These are phyloP conservation scores for Botryobasidium botryosum DNA, from an alignment of 768 basidiomycete species.

Conservation along the genomic window DNA sequence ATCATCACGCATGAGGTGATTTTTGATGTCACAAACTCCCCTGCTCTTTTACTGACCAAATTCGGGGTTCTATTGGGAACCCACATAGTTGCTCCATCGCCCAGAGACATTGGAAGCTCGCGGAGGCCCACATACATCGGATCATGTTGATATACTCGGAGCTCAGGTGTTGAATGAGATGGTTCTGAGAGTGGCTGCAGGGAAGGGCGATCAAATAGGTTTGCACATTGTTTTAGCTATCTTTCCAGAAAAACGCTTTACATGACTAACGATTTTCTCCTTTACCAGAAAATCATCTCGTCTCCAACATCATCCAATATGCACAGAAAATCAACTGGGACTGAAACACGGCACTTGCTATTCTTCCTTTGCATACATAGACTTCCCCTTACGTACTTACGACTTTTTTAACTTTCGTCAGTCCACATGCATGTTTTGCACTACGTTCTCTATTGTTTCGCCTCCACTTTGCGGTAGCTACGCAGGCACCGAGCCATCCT, in stretches of 20 bases:
- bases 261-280: neutral
- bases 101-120: constrained; percentile 57
- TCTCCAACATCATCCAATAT: constrained; percentile 9
- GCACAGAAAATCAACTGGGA: constrained; percentile 10
- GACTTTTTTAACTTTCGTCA: too few relatives aligned
- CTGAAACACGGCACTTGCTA: too few relatives aligned
- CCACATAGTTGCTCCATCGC: constrained; percentile 51
- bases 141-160: constrained; percentile 76
- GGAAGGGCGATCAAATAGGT: constrained; percentile 48
- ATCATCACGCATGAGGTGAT: constrained; percentile 71
- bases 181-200: constrained; percentile 79
- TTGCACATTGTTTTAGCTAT: neutral
- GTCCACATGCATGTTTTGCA: too few relatives aligned
- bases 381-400: too few relatives aligned
- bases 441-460: too few relatives aligned
- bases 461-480: too few relatives aligned
- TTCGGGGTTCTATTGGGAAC: constrained; percentile 5
- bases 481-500: too few relatives aligned
- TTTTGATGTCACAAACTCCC: neutral
- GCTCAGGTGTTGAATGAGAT: constrained; percentile 74
- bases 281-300: constrained; percentile 10
- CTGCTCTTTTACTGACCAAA: neutral
- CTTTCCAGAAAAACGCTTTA: neutral
- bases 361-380: too few relatives aligned
- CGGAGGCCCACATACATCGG: constrained; percentile 82